phyloP scores from a whole-genome alignment of 306 rosid species.

The Acacia acuminata region DNA sequence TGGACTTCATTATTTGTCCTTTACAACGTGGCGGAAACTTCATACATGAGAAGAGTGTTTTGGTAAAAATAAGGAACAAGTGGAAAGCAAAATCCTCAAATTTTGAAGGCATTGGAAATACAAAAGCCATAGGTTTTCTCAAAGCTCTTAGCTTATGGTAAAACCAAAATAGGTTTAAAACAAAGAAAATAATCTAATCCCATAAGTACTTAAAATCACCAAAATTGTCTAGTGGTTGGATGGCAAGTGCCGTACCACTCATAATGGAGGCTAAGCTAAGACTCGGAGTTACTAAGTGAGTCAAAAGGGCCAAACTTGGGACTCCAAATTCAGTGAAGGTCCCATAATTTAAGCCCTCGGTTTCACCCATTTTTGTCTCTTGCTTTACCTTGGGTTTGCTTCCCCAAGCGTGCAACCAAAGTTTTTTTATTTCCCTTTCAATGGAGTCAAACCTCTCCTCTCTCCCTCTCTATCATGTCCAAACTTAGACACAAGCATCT shows the following conservation, averaged over 20 bases:
- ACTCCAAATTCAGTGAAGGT: constrained; percentile 75
- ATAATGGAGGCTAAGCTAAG: constrained; percentile 32
- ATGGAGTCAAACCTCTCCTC: not conserved
- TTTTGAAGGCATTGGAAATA: constrained; percentile 50
- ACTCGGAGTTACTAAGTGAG: constrained; percentile 22
- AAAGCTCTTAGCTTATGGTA: constrained; percentile 48
- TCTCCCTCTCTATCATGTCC: not conserved
- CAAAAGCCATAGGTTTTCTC: constrained; percentile 50
- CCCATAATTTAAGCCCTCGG: constrained; percentile 80
- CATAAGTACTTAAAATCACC: constrained; percentile 26
- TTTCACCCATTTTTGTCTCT: constrained; percentile 75
- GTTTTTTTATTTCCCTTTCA: constrained; percentile 14
- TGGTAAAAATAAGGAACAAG: not conserved
- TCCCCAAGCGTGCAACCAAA: constrained; percentile 74
- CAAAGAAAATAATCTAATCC: constrained; percentile 16
- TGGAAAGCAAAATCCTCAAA: constrained; percentile 46
- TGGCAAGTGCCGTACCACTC: constrained; percentile 48
- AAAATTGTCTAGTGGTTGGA: constrained; percentile 47
- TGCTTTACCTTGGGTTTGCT: constrained; percentile 71
- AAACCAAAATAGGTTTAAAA: constrained; percentile 44
- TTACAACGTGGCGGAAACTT: not conserved
- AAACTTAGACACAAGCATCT: constrained; percentile 50
- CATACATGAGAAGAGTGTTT: not conserved
- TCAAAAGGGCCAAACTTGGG: constrained; percentile 68
- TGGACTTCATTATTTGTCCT: not conserved